Evolutionary conservation across 2,329 filamentous ascomycete species (phyloP), one percentile per base, ranked within the genome.

Genomic region (Pezicula radicicola): DNA sequence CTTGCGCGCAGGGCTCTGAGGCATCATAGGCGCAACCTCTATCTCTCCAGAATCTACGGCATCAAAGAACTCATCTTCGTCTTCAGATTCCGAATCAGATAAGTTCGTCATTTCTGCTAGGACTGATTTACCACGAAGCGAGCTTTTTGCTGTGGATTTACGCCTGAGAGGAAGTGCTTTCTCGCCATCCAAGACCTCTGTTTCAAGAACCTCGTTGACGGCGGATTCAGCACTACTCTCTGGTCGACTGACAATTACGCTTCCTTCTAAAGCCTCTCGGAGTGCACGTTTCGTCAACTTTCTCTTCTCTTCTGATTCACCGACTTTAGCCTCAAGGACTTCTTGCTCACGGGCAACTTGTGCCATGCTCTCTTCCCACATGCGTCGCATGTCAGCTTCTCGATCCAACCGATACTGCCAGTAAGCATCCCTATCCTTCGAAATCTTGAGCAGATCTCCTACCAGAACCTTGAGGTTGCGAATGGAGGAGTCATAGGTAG

Each of bases 361-460:
- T 9, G 94, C 91, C 94, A 99, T 97, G 71, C 92, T 97, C 64
- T 99, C 94, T 71, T 99, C 94, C 94, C 94, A 99, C 84, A 99
- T 89, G 54, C 89, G 87, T 36, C 94, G 85, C 72, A 97, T 87
- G 66, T 96, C 90, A 41, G 87, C 86, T 72, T 99, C 94, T 49
- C 91, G 87, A 60, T 96, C 92, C 39, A 99, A 77, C 13, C 92
- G 86, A 67, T 96, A 95, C 69, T 97, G 93, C 94, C 94, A 99
- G 68, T 96, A 96, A 1, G 91, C 85, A 70, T 99, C 94, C 48
- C 95, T 88, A 66, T 99, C 94, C 63, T 89, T 87, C 8, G 92
- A 93, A 63, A 99, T 97, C 47, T 92, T 90, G 44, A 97, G 76
- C 8, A 99, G 77, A 67, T 97, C 91, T 18, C 89, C 87, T 52